Percentiles rank a stretch among this genome's conserved stretches.
Conservation (phyloP, 1,284 basidiomycete species). For the Ceratobasidium sp. region DNA sequence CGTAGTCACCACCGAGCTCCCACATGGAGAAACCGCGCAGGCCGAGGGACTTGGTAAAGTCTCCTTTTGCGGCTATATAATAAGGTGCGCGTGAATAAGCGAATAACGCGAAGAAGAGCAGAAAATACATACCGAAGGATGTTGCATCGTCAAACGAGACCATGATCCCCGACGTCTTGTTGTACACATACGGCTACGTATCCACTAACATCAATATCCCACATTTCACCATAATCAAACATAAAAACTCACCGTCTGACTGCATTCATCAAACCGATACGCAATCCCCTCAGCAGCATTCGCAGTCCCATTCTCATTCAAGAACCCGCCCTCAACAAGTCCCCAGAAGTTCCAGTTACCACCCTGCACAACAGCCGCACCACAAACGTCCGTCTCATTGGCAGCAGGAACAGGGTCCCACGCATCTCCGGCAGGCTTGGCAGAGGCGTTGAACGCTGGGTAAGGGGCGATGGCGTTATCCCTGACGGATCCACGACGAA, state of each 20-base stretch:
- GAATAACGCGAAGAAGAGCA: no score
- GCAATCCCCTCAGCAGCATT: constrained; percentile 63
- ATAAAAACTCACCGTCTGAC: constrained; percentile 70
- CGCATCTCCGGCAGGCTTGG: constrained; percentile 67
- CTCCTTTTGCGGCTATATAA: constrained; percentile 65
- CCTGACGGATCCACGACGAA: constrained; percentile 9
- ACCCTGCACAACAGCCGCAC: constrained; percentile 59
- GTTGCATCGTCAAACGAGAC: constrained; percentile 72
- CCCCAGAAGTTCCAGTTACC: constrained; percentile 74
- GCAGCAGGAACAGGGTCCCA: constrained; percentile 66
- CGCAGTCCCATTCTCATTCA: constrained; percentile 64
- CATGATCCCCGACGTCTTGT: constrained; percentile 65
- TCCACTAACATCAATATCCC: no score
- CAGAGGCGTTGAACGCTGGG: constrained; percentile 64
- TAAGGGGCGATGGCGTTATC: constrained; percentile 54
- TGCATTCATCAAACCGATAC: constrained; percentile 72
- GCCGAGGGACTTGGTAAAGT: constrained; percentile 65
- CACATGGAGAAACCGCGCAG: constrained; percentile 75
- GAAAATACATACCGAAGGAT: constrained; percentile 60
- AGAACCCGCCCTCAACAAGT: constrained; percentile 67
- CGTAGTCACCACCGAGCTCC: constrained; percentile 72
- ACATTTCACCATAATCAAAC: background rate
- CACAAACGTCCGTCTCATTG: constrained; percentile 65
- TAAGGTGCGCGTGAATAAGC: background rate
- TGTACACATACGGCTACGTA: constrained; percentile 73